These are phyloP conservation scores for Ogataea minuta DNA, from an alignment of 805 yeast genomes.

Conservation along the genomic window DNA sequence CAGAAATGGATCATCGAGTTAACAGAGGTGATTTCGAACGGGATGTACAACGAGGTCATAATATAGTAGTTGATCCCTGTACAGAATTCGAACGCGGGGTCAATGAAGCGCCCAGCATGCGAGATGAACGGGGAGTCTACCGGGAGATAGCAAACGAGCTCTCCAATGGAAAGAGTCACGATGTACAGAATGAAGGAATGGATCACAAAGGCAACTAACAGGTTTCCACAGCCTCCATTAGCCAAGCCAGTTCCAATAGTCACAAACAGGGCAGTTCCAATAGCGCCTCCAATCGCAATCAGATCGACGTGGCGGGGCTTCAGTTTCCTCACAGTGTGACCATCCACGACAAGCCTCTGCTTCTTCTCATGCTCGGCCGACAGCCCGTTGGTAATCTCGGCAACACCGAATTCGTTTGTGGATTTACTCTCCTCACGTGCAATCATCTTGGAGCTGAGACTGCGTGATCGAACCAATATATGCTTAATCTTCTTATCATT, in stretches of 20 bases:
- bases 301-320: conserved; percentile 38
- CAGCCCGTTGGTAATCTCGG: too few species aligned
- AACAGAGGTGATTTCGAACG: conserved; percentile 47
- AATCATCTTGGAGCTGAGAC: too few species aligned
- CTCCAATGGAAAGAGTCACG: conserved; percentile 37
- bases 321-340: conserved; percentile 27
- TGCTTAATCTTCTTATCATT: too few species aligned
- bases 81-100: conserved; percentile 36
- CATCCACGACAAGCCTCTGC: too few species aligned
- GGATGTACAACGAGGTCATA: conserved; percentile 45
- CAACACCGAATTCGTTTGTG: too few species aligned
- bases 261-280: conserved; percentile 40
- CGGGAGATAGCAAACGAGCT: conserved; percentile 38
- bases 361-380: too few species aligned
- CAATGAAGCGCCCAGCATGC: conserved; percentile 39
- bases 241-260: conserved; percentile 37
- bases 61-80: conserved; percentile 40
- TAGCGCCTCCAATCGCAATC: conserved; percentile 41
- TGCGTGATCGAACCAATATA: too few species aligned
- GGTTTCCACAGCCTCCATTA: conserved; percentile 37
- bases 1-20: conserved; percentile 55
- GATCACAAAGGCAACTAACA: conserved; percentile 33
- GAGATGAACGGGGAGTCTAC: conserved; percentile 38
- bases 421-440: too few species aligned
- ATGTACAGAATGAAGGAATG: conserved; percentile 35